Percentiles rank a stretch among this genome's conserved stretches.
Conservation (phyloP, 441 rosid species). For the Flueggea neowawraea region DNA sequence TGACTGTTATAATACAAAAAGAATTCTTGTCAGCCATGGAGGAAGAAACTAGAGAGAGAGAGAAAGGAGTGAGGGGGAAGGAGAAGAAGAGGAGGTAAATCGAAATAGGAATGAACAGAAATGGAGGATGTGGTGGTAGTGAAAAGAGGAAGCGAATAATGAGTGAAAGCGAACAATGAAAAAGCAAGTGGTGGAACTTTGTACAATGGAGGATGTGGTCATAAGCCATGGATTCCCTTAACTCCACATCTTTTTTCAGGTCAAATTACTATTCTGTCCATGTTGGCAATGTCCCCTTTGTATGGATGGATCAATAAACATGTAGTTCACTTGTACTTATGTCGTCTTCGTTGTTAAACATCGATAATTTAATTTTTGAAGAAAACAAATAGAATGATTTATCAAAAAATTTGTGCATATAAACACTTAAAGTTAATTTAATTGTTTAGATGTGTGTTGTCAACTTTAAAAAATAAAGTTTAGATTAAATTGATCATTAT, state of each 20-base stretch:
- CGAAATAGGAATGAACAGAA: background rate
- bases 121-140: slow-evolving; percentile 12
- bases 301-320: too few relatives aligned
- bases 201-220: slow-evolving; percentile 31
- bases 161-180: background rate
- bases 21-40: slow-evolving; percentile 30
- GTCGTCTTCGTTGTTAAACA: too few relatives aligned
- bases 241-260: slow-evolving; percentile 21
- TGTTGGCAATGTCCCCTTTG: too few relatives aligned
- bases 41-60: background rate
- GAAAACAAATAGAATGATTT: too few relatives aligned
- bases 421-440: too few relatives aligned
- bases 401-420: too few relatives aligned
- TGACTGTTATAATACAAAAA: slow-evolving; percentile 27
- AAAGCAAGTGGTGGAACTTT: slow-evolving; percentile 18
- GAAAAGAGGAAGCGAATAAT: slow-evolving; percentile 2
- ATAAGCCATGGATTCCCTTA: slow-evolving; percentile 15
- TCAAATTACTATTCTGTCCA: slow-evolving; percentile 14
- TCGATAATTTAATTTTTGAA: too few relatives aligned
- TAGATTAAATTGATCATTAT: too few relatives aligned
- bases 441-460: too few relatives aligned
- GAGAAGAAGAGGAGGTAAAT: slow-evolving; percentile 5
- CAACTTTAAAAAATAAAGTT: too few relatives aligned
- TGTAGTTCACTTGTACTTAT: too few relatives aligned
- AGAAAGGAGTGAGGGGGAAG: slow-evolving; percentile 1